Percentiles rank a stretch among this genome's conserved stretches.
phyloP scores from a whole-genome alignment of 192 early-diverging fungal genomes.

The Thoreauomyces humboldtii region DNA sequence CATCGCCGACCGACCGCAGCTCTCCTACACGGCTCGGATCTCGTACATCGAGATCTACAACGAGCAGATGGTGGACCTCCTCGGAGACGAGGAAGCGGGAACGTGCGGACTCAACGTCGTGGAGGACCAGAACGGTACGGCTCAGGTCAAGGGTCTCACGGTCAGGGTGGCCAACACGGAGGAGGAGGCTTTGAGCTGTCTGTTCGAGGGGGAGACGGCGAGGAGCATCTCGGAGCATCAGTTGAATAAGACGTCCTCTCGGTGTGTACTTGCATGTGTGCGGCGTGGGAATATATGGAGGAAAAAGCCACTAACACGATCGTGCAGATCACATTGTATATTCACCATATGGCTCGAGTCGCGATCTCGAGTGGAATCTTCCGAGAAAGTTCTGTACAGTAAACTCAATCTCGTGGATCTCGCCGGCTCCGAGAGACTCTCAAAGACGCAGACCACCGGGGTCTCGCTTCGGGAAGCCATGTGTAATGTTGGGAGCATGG shows the following conservation, averaged over 20 bases:
- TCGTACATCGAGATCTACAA: conserved; percentile 64
- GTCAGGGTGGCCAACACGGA: conserved; percentile 53
- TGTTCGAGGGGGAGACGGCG: conserved; percentile 67
- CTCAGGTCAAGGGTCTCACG: conserved; percentile 56
- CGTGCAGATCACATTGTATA: conserved; percentile 58
- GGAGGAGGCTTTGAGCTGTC: conserved; percentile 59
- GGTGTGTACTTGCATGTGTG: no score
- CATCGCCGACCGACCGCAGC: conserved; percentile 49
- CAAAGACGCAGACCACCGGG: conserved; percentile 61
- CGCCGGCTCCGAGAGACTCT: conserved; percentile 57
- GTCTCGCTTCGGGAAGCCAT: conserved; percentile 59
- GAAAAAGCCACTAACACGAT: neutral
- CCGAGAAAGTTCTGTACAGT: conserved; percentile 53
- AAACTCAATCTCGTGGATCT: conserved; percentile 64
- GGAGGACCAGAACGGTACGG: conserved; percentile 55
- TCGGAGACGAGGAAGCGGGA: conserved; percentile 26
- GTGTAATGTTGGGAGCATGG: no score
- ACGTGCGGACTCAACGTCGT: conserved; percentile 43
- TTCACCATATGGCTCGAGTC: conserved; percentile 63
- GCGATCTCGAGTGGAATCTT: conserved; percentile 55
- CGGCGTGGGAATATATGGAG: no score
- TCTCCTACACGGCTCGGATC: conserved; percentile 51
- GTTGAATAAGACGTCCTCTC: conserved; percentile 52
- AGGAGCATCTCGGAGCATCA: conserved; percentile 61
- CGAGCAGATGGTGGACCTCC: conserved; percentile 57